Conservation (phyloP, 1,284 basidiomycete genomes). For the Grifola frondosa region DNA sequence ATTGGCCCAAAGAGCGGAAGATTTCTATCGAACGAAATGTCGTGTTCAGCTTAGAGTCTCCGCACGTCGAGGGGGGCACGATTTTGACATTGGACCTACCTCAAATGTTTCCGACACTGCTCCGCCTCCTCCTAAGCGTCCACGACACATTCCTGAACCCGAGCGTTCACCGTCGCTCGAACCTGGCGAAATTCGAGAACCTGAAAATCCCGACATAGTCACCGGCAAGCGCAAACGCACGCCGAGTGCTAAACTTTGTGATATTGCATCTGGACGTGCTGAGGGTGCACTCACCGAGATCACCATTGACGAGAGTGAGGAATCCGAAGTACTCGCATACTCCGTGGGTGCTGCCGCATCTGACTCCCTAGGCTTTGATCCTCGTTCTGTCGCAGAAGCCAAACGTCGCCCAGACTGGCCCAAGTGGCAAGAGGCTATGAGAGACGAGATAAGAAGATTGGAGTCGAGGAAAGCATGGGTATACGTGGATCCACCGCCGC, state of each 20-base stretch:
- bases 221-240: constrained; percentile 1
- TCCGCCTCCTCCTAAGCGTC: neutral
- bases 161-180: neutral
- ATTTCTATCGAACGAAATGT: constrained; percentile 37
- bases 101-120: no score
- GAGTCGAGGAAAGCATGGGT: constrained; percentile 19
- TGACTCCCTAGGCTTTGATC: constrained; percentile 13
- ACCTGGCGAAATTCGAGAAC: constrained; percentile 4
- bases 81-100: no score
- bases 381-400: constrained; percentile 18
- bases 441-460: constrained; percentile 27
- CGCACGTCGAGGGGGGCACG: no score
- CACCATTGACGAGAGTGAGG: neutral
- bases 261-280: constrained; percentile 1
- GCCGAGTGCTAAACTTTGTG: neutral
- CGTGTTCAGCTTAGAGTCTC: constrained; percentile 5
- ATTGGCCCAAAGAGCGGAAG: constrained; percentile 13
- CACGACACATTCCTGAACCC: neutral
- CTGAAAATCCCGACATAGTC: constrained; percentile 2
- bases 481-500: constrained; percentile 14
- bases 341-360: no score
- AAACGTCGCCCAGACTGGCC: constrained; percentile 19
- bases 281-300: neutral
- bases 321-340: no score
- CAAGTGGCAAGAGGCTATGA: constrained; percentile 29